Conservation (phyloP, 2,329 filamentous ascomycete species). For the Cercospora sojina region DNA sequence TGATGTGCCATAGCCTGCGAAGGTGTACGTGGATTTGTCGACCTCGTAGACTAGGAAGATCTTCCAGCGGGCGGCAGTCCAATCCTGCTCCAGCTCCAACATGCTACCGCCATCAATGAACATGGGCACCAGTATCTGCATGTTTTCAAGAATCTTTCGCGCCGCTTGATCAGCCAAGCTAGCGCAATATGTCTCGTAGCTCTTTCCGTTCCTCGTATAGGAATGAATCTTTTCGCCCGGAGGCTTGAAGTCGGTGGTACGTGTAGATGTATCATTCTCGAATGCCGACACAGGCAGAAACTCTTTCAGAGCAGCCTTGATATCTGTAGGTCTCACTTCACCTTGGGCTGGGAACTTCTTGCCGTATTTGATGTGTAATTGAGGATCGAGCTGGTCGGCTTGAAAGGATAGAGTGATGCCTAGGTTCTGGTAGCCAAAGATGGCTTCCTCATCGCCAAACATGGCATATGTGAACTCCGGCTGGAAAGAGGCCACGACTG, state of each 20-base stretch:
- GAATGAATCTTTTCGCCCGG: conserved; percentile 70
- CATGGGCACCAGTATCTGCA: conserved; percentile 79
- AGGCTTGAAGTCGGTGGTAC: conserved; percentile 59
- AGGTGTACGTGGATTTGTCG: conserved; percentile 62
- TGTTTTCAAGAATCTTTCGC: conserved; percentile 69
- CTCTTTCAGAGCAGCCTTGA: conserved; percentile 62
- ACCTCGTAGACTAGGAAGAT: conserved; percentile 69
- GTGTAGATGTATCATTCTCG: conserved; percentile 33
- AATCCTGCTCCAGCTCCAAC: conserved; percentile 70
- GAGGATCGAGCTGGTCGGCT: conserved; percentile 74
- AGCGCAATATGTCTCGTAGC: conserved; percentile 83
- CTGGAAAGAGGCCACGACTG: conserved; percentile 58
- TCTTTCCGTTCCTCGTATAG: conserved; percentile 61
- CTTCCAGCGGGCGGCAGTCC: conserved; percentile 78
- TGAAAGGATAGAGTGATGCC: conserved; percentile 70
- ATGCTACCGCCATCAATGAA: conserved; percentile 92
- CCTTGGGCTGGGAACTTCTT: conserved; percentile 69
- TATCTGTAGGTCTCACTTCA: conserved; percentile 67
- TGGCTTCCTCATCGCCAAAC: conserved; percentile 87
- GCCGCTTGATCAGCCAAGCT: conserved; percentile 69
- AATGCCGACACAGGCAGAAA: conserved; percentile 67
- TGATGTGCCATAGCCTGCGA: conserved; percentile 86
- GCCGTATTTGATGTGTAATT: conserved; percentile 67
- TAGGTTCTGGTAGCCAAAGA: conserved; percentile 85
- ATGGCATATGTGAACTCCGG: conserved; percentile 88